These are phyloP conservation scores for Yamadazyma sp. DNA, from an alignment of 805 yeast genomes.

Conservation along the genomic window DNA sequence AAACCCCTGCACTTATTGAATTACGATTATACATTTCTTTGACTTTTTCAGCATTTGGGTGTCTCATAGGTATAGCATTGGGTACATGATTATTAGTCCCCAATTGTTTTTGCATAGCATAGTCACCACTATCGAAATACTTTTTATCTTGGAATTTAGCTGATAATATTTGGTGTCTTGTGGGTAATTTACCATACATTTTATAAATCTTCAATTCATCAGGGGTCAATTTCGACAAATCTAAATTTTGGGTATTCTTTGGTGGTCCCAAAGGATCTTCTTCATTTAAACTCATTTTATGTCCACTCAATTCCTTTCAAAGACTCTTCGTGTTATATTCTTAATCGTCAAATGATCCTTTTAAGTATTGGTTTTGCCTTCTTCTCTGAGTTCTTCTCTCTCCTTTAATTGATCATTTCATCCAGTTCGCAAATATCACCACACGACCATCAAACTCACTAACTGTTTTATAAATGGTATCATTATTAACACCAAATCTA, in stretches of 20 bases:
- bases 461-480: slow-evolving; percentile 1
- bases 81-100: slow-evolving; percentile 27
- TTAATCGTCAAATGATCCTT: no score
- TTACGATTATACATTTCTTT: slow-evolving; percentile 56
- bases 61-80: slow-evolving; percentile 39
- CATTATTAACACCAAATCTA: slow-evolving; percentile 20
- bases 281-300: slow-evolving; percentile 21
- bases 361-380: no score
- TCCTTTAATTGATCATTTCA: no score
- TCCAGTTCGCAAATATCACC: no score
- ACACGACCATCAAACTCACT: no score
- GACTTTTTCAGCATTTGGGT: slow-evolving; percentile 57
- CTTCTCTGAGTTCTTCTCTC: no score
- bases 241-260: slow-evolving; percentile 43
- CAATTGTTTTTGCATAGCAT: slow-evolving; percentile 66
- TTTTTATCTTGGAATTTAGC: slow-evolving; percentile 82
- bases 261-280: slow-evolving; percentile 54
- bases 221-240: slow-evolving; percentile 59
- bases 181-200: slow-evolving; percentile 83
- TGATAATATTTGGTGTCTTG: slow-evolving; percentile 70
- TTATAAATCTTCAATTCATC: slow-evolving; percentile 77
- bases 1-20: slow-evolving; percentile 49
- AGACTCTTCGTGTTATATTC: no score
- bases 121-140: slow-evolving; percentile 92
- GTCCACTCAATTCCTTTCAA: no score